Conservation (phyloP, 106 monocot species). For the Platanthera zijinensis region DNA sequence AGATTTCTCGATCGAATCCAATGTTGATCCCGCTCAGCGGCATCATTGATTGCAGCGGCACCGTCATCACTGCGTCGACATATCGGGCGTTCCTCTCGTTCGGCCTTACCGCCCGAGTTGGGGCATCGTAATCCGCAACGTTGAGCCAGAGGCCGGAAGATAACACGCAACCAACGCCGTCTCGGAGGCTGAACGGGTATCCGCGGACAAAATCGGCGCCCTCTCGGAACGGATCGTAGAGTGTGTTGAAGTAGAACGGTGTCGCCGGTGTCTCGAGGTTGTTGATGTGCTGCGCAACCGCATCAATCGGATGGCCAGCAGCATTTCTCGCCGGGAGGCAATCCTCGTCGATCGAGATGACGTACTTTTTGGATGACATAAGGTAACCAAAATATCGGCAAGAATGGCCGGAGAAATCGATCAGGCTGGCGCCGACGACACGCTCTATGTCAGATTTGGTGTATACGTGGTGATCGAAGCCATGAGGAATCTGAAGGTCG, state of each 20-base stretch:
- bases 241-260: slow-evolving; percentile 88
- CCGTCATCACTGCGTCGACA: slow-evolving; percentile 84
- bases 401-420: slow-evolving; percentile 75
- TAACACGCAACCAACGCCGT: slow-evolving; percentile 52
- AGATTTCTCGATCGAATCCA: slow-evolving; percentile 49
- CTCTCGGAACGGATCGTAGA: slow-evolving; percentile 68
- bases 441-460: slow-evolving; percentile 61
- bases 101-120: slow-evolving; percentile 53
- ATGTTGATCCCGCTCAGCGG: slow-evolving; percentile 70
- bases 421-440: slow-evolving; percentile 27
- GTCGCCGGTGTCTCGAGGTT: slow-evolving; percentile 78
- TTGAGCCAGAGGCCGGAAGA: slow-evolving; percentile 86
- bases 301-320: slow-evolving; percentile 28
- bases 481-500: slow-evolving; percentile 55
- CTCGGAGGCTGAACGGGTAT: slow-evolving; percentile 76
- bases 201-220: slow-evolving; percentile 91
- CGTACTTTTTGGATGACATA: slow-evolving; percentile 68
- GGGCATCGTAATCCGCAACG: slow-evolving; percentile 58
- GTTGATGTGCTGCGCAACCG: slow-evolving; percentile 58
- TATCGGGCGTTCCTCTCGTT: slow-evolving; percentile 37
- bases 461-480: slow-evolving; percentile 69
- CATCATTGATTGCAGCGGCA: slow-evolving; percentile 51
- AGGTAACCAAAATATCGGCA: slow-evolving; percentile 88
- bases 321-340: slow-evolving; percentile 55
- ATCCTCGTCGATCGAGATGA: slow-evolving; percentile 72